Evolutionary conservation across 129 eudicot genomes (phyloP), one percentile per base, ranked within the genome.

Genomic region (Escallonia herrerae): DNA sequence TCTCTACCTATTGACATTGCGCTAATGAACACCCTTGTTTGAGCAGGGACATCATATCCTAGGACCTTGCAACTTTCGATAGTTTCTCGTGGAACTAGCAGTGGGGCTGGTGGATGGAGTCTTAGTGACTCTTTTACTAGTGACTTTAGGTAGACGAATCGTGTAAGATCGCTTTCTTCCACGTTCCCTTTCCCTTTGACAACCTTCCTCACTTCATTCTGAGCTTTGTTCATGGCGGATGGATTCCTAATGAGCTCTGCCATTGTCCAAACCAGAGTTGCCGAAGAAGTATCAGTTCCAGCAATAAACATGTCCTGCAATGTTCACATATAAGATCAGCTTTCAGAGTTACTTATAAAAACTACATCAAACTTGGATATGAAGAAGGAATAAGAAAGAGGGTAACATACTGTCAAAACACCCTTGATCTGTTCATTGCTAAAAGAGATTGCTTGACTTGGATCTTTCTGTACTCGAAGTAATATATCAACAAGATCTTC

Each of bases 221-320:
- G 73, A 11, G 68, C 68, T 61, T 43, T 60, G 51, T 11, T 67
- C 73, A 66, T 66, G 14, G 42, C 42, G 8, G 79, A 59, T 61
- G 73, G 79, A 7, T 67, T 74, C 54, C 39, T 74, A 1, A 74
- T 67, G 11, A 74, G 68, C 51, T 74, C 79, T 15, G 73, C 13
- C 79, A 74, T 67, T 74, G 33, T 54, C 79, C 79, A 74, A 44
- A 53, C 79, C 38, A 74, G 41, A 40, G 68, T 60, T 60, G 73
- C 62, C n/a, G 73, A 4, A 10, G 79, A 50, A 8, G 79, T 74
- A 37, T 68, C 70, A 7, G 74, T 22, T 43, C 80, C 80, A 0
- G 70, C 80, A 0, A 68, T 55, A 60, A 75, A 75, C 59, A 75
- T 68, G 15, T 75, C 80, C 74, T 75, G 68, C 39, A 67, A 15